Base-by-base conservation (phyloP, 2,329 filamentous ascomycete species). In the Arthrinium puccinioides region DNA sequence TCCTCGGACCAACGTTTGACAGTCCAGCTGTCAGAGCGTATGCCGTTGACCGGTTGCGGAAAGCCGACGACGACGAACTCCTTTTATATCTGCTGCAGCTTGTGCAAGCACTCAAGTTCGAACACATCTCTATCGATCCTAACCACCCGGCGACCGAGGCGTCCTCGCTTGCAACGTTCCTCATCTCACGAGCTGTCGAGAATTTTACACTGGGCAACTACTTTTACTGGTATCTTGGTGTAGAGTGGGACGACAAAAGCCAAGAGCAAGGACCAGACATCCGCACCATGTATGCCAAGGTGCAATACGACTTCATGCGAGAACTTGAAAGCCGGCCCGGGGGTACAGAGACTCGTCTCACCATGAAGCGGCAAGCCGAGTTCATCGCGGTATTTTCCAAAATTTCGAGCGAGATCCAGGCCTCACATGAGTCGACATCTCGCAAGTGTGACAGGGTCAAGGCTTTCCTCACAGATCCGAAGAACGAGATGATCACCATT, bases 171-270 rank as follows among this genome's bases (percentile, higher is more conserved):
- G 90, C 89, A 3, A 79, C 77, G 18, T 98, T 98, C 54, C 70
- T 98, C 4, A 92, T 98, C 39, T 79, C 84, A 2, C 78, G 92
- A 24, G 94, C 92, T 4, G 84, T 86, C 11, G 79, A 82, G 44
- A 97, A 94, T 54, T 86, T 96, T 52, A 82, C 84, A 42, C 73
- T 98, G 2, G 92, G 90, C 21, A 98, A 94, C 56, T 95, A 94
- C 62, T 78, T 98, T 37, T 87, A 96, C 59, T 98, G 92, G 92
- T 98, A 97, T 59, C 72, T 98, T 3, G 96, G 96, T 81, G 92
- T 98, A 2, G 94, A 98, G 62, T 94, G 89, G 49, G 87, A 94
- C 49, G 90, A 96, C 56, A 69, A 72, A 41, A 88, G 84, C 46
- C 78, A 79, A 4, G 83, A 87, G 29, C 86, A 89, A 49, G 74